These are phyloP conservation scores for Candida arabinofermentans DNA, from an alignment of 805 yeast genomes.

Conservation along the genomic window DNA sequence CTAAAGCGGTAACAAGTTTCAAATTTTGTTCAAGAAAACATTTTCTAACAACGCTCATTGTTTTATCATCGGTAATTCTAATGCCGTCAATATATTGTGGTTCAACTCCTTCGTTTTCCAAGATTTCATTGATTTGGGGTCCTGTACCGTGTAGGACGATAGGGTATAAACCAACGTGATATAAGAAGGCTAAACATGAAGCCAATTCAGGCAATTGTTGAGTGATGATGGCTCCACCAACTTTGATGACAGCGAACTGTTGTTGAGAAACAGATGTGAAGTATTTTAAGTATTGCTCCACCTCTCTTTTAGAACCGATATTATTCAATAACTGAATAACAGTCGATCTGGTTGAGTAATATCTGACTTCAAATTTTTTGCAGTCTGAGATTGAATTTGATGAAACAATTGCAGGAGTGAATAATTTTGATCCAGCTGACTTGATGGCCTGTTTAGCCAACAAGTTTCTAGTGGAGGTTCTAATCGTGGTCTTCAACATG, in stretches of 20 bases:
- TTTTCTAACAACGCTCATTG: constrained; percentile 94
- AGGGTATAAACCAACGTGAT: constrained; percentile 96
- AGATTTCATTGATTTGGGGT: constrained; percentile 92
- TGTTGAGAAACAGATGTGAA: constrained; percentile 95
- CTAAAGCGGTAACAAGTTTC: constrained; percentile 91
- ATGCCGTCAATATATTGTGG: constrained; percentile 97
- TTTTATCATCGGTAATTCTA: constrained; percentile 88
- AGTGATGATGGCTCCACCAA: constrained; percentile 98
- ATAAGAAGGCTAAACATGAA: constrained; percentile 89
- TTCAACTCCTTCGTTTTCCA: constrained; percentile 91
- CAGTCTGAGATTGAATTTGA: constrained; percentile 8
- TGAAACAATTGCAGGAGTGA: constrained; percentile 15
- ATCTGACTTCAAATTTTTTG: constrained; percentile 15
- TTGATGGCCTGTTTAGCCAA: constrained; percentile 23
- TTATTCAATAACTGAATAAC: constrained; percentile 93
- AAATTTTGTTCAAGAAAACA: constrained; percentile 95
- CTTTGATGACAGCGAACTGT: constrained; percentile 97
- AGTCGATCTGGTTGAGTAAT: constrained; percentile 80
- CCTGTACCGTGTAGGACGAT: constrained; percentile 98
- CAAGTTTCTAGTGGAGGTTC: constrained; percentile 16
- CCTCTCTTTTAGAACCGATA: constrained; percentile 96
- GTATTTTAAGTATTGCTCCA: constrained; percentile 93
- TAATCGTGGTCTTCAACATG: constrained; percentile 10
- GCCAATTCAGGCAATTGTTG: constrained; percentile 92
- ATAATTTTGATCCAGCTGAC: constrained; percentile 11